Percentiles rank a stretch among this genome's conserved stretches.
phyloP scores from a whole-genome alignment of 768 basidiomycete species.

The Nidularia pulvinata region DNA sequence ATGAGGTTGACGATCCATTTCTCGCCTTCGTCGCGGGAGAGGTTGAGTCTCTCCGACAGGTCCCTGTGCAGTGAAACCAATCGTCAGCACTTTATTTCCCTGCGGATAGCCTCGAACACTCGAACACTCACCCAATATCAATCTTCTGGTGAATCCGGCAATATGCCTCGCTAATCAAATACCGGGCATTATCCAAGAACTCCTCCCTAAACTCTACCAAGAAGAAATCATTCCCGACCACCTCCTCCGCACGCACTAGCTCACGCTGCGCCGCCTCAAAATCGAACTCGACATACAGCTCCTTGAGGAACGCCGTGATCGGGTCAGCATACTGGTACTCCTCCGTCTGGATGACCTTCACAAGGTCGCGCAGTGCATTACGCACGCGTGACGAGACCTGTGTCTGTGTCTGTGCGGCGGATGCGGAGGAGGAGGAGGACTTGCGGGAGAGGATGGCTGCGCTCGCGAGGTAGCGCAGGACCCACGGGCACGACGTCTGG shows the following conservation, averaged over 20 bases:
- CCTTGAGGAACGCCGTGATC: slow-evolving; percentile 89
- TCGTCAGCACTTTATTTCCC: not conserved
- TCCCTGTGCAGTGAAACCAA: slow-evolving; percentile 47
- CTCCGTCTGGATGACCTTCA: slow-evolving; percentile 93
- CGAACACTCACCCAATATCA: slow-evolving; percentile 67
- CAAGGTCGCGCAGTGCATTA: slow-evolving; percentile 88
- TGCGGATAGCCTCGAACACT: not conserved
- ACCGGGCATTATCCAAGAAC: slow-evolving; percentile 96
- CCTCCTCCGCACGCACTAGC: slow-evolving; percentile 73
- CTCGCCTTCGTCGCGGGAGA: slow-evolving; percentile 94
- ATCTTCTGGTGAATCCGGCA: slow-evolving; percentile 96
- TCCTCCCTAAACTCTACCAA: slow-evolving; percentile 87
- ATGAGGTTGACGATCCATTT: slow-evolving; percentile 99
- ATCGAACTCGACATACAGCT: slow-evolving; percentile 94
- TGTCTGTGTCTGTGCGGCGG: slow-evolving; percentile 12
- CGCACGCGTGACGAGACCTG: slow-evolving; percentile 73
- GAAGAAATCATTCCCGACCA: slow-evolving; percentile 95
- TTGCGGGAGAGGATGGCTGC: slow-evolving; percentile 94
- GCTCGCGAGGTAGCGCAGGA: slow-evolving; percentile 91
- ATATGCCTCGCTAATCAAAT: slow-evolving; percentile 96
- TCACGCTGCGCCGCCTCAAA: slow-evolving; percentile 93
- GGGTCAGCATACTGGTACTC: slow-evolving; percentile 97
- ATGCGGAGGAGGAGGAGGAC: slow-evolving; percentile 48
- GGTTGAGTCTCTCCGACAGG: slow-evolving; percentile 90
- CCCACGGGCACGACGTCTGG: slow-evolving; percentile 94